These are phyloP conservation scores for Fusarium tricinctum DNA, from an alignment of 2,329 filamentous ascomycete species.

Conservation along the genomic window DNA sequence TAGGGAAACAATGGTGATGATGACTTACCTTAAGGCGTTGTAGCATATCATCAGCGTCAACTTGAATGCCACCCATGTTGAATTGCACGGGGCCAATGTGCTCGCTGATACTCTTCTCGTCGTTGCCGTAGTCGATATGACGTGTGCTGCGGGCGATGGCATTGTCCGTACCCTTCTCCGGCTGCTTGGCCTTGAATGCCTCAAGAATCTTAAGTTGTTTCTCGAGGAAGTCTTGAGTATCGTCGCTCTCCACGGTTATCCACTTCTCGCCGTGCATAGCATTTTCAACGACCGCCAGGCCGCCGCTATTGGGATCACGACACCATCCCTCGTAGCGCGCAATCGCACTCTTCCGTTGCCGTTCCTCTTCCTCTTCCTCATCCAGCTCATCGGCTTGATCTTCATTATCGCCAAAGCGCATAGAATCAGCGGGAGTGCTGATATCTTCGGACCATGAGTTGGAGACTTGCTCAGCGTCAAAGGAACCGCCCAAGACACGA, in stretches of 20 bases:
- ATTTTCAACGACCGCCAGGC: constrained; percentile 58
- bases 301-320: constrained; percentile 77
- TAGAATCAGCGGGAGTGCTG: constrained; percentile 64
- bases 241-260: constrained; percentile 60
- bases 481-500: constrained; percentile 88
- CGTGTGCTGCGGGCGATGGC: constrained; percentile 43
- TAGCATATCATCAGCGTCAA: constrained; percentile 94
- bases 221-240: constrained; percentile 82
- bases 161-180: constrained; percentile 58
- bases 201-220: constrained; percentile 84
- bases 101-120: constrained; percentile 71
- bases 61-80: constrained; percentile 97
- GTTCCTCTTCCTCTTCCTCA: constrained; percentile 43
- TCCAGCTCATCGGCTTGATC: constrained; percentile 43
- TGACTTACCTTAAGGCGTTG: constrained; percentile 81
- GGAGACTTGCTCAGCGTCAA: constrained; percentile 90
- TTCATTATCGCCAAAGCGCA: constrained; percentile 42
- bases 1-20: neutral
- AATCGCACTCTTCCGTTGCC: constrained; percentile 71
- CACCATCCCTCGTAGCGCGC: constrained; percentile 84
- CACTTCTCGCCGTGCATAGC: constrained; percentile 56
- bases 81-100: constrained; percentile 96
- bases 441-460: constrained; percentile 89
- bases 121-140: constrained; percentile 55
- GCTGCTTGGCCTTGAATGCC: constrained; percentile 67